A percentile compares a stretch with the other conserved stretches of the same genome.
Evolutionary conservation across 495 filamentous ascomycete genomes (phyloP).

Genomic region (Penicillium herquei): DNA sequence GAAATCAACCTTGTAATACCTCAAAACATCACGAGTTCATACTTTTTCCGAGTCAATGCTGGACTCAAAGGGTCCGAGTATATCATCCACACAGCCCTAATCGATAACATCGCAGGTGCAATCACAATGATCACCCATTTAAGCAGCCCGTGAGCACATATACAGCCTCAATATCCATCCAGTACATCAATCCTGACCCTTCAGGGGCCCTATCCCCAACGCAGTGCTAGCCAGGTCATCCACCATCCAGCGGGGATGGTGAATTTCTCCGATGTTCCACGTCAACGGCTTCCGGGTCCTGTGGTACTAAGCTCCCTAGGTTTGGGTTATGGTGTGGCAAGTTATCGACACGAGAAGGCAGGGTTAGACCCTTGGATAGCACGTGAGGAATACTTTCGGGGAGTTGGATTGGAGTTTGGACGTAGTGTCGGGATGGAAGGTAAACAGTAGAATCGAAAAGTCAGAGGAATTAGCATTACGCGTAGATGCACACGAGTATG

Average conservation of each 20-base stretch:
- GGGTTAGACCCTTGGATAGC: not conserved
- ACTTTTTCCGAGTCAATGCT: too few species aligned
- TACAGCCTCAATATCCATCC: too few species aligned
- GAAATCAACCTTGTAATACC: too few species aligned
- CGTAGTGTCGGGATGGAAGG: not conserved
- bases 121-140: too few species aligned
- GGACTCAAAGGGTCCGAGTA: too few species aligned
- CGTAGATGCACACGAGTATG: too few species aligned
- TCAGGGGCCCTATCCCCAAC: not conserved
- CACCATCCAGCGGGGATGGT: not conserved
- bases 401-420: not conserved
- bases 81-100: too few species aligned
- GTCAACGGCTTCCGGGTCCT: constrained; percentile 16
- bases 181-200: not conserved
- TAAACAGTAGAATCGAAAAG: not conserved
- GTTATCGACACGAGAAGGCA: too few species aligned
- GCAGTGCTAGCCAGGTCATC: not conserved
- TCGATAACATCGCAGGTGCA: too few species aligned
- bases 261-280: constrained; percentile 16
- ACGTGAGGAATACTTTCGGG: not conserved
- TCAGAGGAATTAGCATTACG: not conserved
- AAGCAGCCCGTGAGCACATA: too few species aligned
- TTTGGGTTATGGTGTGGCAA: not conserved
- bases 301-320: not conserved
- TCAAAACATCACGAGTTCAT: too few species aligned